Evolutionary conservation across 352 stramenopile genomes (phyloP).

Genomic region (Phytopythium montanum): DNA sequence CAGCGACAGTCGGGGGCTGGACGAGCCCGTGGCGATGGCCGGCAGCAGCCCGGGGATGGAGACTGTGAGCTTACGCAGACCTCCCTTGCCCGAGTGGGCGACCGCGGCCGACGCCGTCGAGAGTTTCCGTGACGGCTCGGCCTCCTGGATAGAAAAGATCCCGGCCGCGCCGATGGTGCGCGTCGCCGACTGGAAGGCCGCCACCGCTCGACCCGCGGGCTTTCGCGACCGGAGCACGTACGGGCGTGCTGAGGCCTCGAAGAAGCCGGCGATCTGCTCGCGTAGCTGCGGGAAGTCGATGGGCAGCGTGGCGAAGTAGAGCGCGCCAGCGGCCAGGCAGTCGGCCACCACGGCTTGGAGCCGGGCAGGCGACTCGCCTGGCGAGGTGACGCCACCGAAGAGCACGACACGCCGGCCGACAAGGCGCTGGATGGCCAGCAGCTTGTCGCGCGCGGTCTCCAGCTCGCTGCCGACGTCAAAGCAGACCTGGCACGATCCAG

Average conservation of each 20-base stretch:
- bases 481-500: constrained; percentile 30
- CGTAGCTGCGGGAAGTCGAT: constrained; percentile 59
- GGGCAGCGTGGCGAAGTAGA: constrained; percentile 61
- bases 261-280: constrained; percentile 43
- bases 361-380: constrained; percentile 19
- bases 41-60: constrained; percentile 17
- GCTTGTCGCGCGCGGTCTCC: constrained; percentile 37
- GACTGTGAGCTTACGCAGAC: constrained; percentile 27
- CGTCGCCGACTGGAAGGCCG: constrained; percentile 16
- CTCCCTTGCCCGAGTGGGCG: constrained; percentile 24
- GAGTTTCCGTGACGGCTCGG: constrained; percentile 19
- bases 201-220: constrained; percentile 12
- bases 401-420: constrained; percentile 52
- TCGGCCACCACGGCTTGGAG: constrained; percentile 34
- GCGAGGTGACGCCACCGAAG: constrained; percentile 26
- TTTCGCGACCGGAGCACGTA: constrained; percentile 61
- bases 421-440: constrained; percentile 26
- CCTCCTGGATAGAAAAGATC: constrained; percentile 35
- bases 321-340: constrained; percentile 40
- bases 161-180: constrained; percentile 38
- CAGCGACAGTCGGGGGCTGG: constrained; percentile 2
- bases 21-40: background rate
- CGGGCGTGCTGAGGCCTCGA: constrained; percentile 47
- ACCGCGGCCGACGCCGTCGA: constrained; percentile 27
- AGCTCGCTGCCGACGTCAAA: constrained; percentile 57